Evolutionary conservation across 495 filamentous ascomycete species (phyloP).

Genomic region (Hypoxylon fuscum): DNA sequence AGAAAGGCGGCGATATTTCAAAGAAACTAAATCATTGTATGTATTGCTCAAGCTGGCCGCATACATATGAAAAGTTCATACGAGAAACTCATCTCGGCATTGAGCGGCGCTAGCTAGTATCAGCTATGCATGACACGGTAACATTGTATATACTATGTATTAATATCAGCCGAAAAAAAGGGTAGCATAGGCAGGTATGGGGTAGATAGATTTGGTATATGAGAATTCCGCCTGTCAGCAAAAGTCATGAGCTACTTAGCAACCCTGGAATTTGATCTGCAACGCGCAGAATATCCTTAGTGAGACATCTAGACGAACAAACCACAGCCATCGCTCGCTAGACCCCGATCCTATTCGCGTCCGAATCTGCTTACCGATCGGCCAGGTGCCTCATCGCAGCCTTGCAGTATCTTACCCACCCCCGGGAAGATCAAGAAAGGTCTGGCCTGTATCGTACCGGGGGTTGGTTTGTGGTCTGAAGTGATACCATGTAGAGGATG

Average conservation of each 20-base stretch:
- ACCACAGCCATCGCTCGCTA: not conserved
- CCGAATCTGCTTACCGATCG: slow-evolving; percentile 3
- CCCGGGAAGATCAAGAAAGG: slow-evolving; percentile 8
- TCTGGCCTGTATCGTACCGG: slow-evolving; percentile 7
- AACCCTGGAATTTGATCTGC: slow-evolving; percentile 21
- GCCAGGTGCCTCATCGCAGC: not conserved
- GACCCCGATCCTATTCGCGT: not conserved
- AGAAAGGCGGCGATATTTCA: not conserved
- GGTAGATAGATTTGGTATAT: not conserved
- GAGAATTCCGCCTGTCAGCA: not conserved
- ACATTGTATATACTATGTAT: too few relatives aligned
- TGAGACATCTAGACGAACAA: slow-evolving; percentile 21
- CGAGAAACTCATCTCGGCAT: too few relatives aligned
- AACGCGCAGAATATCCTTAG: slow-evolving; percentile 11
- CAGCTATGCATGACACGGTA: too few relatives aligned
- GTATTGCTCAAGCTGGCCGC: too few relatives aligned
- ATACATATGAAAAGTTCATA: too few relatives aligned
- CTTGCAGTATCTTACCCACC: slow-evolving; percentile 8
- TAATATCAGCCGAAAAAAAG: not conserved
- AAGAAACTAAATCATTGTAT: too few relatives aligned
- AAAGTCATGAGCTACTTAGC: not conserved
- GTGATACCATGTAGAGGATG: slow-evolving; percentile 2
- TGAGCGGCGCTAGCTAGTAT: too few relatives aligned
- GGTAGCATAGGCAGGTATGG: not conserved
- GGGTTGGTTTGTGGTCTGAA: slow-evolving; percentile 4